These are phyloP conservation scores for Malassezia pachydermatis DNA, from an alignment of 1,284 basidiomycete genomes.

Conservation along the genomic window DNA sequence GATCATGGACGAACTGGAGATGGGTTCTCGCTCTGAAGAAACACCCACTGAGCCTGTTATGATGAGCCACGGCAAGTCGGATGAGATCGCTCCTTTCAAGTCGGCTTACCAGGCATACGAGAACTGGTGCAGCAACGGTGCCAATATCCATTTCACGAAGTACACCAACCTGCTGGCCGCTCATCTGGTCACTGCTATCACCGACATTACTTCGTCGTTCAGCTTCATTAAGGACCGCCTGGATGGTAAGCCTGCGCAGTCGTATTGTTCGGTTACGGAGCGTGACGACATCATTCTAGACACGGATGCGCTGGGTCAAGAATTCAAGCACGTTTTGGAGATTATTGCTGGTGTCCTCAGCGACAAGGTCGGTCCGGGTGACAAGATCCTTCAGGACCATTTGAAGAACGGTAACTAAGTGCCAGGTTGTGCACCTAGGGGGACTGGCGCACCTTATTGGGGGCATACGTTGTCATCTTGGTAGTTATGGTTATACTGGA, in stretches of 20 bases:
- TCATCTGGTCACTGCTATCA: conserved; percentile 24
- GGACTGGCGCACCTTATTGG: too few species aligned
- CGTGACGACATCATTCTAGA: background rate
- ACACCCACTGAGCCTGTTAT: conserved; percentile 23
- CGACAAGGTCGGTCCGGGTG: background rate
- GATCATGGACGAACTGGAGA: conserved; percentile 19
- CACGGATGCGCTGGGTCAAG: background rate
- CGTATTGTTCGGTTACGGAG: background rate
- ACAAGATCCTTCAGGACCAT: background rate
- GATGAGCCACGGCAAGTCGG: conserved; percentile 26
- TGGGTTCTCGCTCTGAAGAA: conserved; percentile 11
- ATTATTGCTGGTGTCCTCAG: background rate
- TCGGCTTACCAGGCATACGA: too few species aligned
- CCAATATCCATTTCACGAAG: conserved; percentile 24
- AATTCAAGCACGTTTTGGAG: background rate
- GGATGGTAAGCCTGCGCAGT: conserved; percentile 10
- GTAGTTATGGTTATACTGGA: too few species aligned
- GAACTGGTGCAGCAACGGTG: conserved; percentile 30
- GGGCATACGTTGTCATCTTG: too few species aligned
- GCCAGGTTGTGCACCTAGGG: too few species aligned
- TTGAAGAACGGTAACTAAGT: background rate
- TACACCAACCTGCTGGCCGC: conserved; percentile 20
- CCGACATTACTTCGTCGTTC: conserved; percentile 20
- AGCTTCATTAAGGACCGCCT: conserved; percentile 21
- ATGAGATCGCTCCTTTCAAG: conserved; percentile 42